Conservation (phyloP, 2,329 filamentous ascomycete genomes). For the Sporothrix globosa region DNA sequence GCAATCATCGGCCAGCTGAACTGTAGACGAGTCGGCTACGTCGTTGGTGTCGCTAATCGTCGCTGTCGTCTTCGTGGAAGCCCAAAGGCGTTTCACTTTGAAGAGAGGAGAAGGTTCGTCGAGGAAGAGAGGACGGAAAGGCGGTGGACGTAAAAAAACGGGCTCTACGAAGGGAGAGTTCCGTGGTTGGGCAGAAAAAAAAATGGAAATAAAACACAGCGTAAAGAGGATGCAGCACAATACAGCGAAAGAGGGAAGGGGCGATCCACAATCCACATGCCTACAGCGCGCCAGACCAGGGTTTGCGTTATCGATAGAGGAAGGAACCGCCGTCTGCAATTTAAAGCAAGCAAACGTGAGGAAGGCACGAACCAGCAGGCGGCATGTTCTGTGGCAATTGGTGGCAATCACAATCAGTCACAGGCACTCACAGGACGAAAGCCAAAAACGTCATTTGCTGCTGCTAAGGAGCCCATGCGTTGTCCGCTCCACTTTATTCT, state of each 20-base stretch:
- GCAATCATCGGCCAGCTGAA: slow-evolving; percentile 23
- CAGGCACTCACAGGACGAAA: slow-evolving; percentile 5
- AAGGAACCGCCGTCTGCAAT: neutral
- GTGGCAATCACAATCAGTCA: neutral
- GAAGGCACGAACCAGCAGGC: slow-evolving; percentile 8
- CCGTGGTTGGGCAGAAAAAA: slow-evolving; percentile 26
- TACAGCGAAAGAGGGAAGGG: slow-evolving; percentile 13
- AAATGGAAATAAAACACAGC: slow-evolving; percentile 19
- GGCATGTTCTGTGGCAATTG: neutral
- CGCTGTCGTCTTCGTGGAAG: neutral
- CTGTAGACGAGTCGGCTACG: neutral
- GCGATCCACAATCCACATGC: slow-evolving; percentile 22
- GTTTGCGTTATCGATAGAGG: slow-evolving; percentile 24
- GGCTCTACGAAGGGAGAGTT: slow-evolving; percentile 7
- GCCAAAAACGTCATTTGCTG: slow-evolving; percentile 27
- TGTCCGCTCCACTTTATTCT: slow-evolving; percentile 3
- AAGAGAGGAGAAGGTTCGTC: slow-evolving; percentile 18
- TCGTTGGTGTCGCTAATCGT: neutral
- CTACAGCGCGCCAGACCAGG: slow-evolving; percentile 15
- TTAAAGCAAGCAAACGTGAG: neutral
- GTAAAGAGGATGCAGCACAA: slow-evolving; percentile 26
- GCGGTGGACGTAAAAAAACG: slow-evolving; percentile 24
- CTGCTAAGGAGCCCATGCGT: slow-evolving; percentile 20
- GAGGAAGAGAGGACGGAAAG: slow-evolving; percentile 13
- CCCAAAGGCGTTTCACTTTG: neutral